phyloP scores from a whole-genome alignment of 2,329 filamentous ascomycete species.

The Sordariomycetes sp. region DNA sequence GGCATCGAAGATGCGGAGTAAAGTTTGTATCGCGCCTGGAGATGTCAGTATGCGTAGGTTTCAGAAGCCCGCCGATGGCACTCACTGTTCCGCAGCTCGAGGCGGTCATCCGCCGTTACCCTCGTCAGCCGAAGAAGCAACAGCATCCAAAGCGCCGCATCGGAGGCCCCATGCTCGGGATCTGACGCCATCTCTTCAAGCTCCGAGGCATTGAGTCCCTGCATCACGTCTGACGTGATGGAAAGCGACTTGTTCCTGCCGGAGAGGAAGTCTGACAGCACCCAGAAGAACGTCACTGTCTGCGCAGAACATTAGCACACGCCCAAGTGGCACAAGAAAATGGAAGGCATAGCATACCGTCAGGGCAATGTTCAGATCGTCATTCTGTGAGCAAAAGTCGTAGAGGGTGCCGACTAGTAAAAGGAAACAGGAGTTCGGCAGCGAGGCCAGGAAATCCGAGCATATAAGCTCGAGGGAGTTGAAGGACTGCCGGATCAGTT shows the following conservation, averaged over 20 bases:
- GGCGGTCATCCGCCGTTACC: slow-evolving; percentile 59
- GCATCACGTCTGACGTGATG: slow-evolving; percentile 45
- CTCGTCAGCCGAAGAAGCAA: slow-evolving; percentile 60
- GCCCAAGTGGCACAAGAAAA: not conserved
- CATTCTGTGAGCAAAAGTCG: slow-evolving; percentile 78
- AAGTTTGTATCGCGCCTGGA: slow-evolving; percentile 69
- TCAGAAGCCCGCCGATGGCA: not conserved
- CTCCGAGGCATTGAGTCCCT: slow-evolving; percentile 37
- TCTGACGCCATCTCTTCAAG: slow-evolving; percentile 48
- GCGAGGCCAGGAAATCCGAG: slow-evolving; percentile 78
- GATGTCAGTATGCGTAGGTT: not conserved
- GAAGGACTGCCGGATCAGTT: slow-evolving; percentile 78
- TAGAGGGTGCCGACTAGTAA: slow-evolving; percentile 79
- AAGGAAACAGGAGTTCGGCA: slow-evolving; percentile 60
- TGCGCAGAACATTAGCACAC: slow-evolving; percentile 19
- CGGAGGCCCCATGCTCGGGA: slow-evolving; percentile 48
- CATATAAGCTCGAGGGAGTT: slow-evolving; percentile 84
- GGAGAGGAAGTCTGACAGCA: slow-evolving; percentile 78
- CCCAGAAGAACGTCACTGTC: slow-evolving; percentile 94
- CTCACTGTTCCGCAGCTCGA: slow-evolving; percentile 68
- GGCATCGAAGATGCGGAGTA: slow-evolving; percentile 84
- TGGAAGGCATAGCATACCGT: slow-evolving; percentile 55
- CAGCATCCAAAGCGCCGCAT: slow-evolving; percentile 69
- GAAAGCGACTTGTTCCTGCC: slow-evolving; percentile 45
- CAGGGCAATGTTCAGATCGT: slow-evolving; percentile 90